Evolutionary conservation across 495 filamentous ascomycete species (phyloP).

Genomic region (Aspergillus biplanus): DNA sequence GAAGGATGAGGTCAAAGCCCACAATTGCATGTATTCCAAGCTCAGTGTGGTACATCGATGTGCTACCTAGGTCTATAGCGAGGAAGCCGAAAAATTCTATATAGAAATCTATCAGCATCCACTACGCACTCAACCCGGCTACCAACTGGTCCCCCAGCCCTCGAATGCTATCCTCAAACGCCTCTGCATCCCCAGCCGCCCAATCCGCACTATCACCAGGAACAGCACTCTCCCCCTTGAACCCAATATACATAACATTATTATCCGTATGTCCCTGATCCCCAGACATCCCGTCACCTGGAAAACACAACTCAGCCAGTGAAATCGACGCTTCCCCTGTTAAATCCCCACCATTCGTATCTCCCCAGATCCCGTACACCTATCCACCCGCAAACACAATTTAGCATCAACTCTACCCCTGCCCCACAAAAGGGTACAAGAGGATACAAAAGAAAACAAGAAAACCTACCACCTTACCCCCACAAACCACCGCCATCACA

Average conservation of each 20-base stretch:
- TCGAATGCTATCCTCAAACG: conserved; percentile 56
- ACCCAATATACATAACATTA: conserved; percentile 60
- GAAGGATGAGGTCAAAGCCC: too few relatives aligned
- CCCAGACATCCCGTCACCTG: conserved; percentile 43
- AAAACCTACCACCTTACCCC: conserved; percentile 49
- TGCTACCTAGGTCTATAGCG: too few relatives aligned
- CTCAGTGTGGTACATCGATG: too few relatives aligned
- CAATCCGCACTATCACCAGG: conserved; percentile 55
- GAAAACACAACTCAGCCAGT: conserved; percentile 62
- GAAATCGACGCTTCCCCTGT: conserved; percentile 63
- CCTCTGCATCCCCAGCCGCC: conserved; percentile 42
- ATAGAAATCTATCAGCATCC: background rate
- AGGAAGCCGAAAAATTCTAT: too few relatives aligned
- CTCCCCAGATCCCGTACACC: conserved; percentile 71
- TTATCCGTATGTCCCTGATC: conserved; percentile 53
- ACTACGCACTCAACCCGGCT: conserved; percentile 3
- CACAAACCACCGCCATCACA: conserved; percentile 66
- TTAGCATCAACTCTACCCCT: background rate
- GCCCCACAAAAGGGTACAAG: too few relatives aligned
- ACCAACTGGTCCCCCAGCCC: conserved; percentile 48
- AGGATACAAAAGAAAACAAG: background rate
- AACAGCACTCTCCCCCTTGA: conserved; percentile 52
- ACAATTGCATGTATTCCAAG: too few relatives aligned
- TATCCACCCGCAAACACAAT: conserved; percentile 21
- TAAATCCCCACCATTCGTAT: conserved; percentile 58